Percentiles rank a stretch among this genome's conserved stretches.
Conservation (phyloP, 768 basidiomycete genomes). For the Russula compacta region DNA sequence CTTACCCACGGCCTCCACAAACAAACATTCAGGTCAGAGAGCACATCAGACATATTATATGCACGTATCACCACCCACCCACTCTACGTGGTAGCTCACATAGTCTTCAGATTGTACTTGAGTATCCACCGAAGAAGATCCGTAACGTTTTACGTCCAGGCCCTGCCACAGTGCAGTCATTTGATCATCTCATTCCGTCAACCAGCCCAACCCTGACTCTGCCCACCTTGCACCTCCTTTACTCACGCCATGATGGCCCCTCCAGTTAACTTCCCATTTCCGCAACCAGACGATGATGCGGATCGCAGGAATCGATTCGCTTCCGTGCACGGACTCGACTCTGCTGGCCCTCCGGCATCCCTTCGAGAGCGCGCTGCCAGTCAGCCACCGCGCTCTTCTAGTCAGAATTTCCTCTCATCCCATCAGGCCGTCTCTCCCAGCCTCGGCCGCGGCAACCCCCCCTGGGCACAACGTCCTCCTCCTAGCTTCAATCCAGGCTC, state of each 20-base stretch:
- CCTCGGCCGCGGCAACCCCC: conserved; percentile 36
- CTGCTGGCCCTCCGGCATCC: conserved; percentile 30
- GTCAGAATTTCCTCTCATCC: conserved; percentile 39
- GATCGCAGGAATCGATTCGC: conserved; percentile 59
- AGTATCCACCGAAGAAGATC: conserved; percentile 17
- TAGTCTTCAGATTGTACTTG: conserved; percentile 15
- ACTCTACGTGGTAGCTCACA: background rate
- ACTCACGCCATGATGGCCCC: conserved; percentile 29
- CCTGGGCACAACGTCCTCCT: conserved; percentile 41
- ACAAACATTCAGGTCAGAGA: conserved; percentile 5
- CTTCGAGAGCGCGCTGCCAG: conserved; percentile 58
- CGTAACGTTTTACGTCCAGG: conserved; percentile 6
- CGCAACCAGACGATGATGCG: conserved; percentile 36
- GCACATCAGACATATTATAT: conserved; percentile 13
- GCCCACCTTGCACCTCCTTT: conserved; percentile 3
- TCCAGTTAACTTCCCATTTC: conserved; percentile 28
- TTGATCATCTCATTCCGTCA: background rate
- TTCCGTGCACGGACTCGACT: conserved; percentile 33
- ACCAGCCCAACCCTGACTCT: conserved; percentile 20
- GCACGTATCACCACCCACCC: background rate
- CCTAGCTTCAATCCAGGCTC: conserved; percentile 37
- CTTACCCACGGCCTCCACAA: conserved; percentile 1
- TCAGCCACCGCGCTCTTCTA: conserved; percentile 53
- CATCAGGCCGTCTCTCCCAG: conserved; percentile 36
- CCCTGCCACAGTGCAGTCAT: conserved; percentile 5